A percentile compares a stretch with the other conserved stretches of the same genome.
Conservation (phyloP, 2,329 filamentous ascomycete species). For the Colletotrichum lindemuthianum region DNA sequence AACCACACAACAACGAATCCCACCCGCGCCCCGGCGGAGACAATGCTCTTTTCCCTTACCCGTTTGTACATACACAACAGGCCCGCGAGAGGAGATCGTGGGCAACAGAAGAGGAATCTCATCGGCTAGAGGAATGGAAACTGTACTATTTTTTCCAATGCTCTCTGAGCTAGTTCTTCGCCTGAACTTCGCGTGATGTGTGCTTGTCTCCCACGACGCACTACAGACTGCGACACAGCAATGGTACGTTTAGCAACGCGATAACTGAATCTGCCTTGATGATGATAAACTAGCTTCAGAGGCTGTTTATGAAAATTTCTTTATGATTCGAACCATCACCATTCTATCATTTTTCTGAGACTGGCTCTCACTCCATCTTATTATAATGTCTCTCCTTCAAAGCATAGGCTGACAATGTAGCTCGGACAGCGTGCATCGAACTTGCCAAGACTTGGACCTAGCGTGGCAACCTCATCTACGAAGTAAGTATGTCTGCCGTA, state of each 20-base stretch:
- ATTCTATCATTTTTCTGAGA: slow-evolving; percentile 40
- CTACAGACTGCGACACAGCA: slow-evolving; percentile 18
- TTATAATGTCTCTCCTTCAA: too few species aligned
- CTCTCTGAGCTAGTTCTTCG: slow-evolving; percentile 24
- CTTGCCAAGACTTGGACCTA: too few species aligned
- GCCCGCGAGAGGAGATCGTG: slow-evolving; percentile 25
- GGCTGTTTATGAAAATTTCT: slow-evolving; percentile 57
- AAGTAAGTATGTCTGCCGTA: too few species aligned
- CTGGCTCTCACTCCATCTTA: neutral
- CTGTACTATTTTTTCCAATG: slow-evolving; percentile 37
- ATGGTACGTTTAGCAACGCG: slow-evolving; percentile 34
- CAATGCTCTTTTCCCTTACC: slow-evolving; percentile 31
- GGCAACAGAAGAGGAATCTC: slow-evolving; percentile 36
- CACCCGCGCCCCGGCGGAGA: slow-evolving; percentile 13
- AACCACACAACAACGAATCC: slow-evolving; percentile 11
- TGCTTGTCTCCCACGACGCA: slow-evolving; percentile 32
- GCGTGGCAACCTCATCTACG: too few species aligned
- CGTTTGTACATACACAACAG: slow-evolving; percentile 37
- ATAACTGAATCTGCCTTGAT: slow-evolving; percentile 37
- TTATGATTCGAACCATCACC: slow-evolving; percentile 51
- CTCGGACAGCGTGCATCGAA: too few species aligned
- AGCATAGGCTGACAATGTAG: too few species aligned
- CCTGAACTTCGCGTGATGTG: slow-evolving; percentile 29
- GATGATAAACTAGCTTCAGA: slow-evolving; percentile 54
- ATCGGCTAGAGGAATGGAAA: slow-evolving; percentile 46